Percentiles rank a stretch among this genome's conserved stretches.
Conservation (phyloP, 139 green algal species). For the Eudorina sp. region DNA sequence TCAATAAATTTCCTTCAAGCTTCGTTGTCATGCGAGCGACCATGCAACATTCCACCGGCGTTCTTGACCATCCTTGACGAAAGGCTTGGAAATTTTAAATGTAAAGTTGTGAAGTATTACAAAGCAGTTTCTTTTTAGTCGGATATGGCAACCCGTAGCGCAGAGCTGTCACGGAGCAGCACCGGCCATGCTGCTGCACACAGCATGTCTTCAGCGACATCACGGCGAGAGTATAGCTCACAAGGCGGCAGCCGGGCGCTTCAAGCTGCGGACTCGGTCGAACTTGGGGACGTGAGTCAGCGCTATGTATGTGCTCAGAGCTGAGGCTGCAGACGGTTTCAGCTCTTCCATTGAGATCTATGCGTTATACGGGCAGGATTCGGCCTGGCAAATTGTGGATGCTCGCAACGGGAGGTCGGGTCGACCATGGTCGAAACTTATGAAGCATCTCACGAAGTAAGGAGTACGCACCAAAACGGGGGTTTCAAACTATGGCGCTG, state of each 20-base stretch:
- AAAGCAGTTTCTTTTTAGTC: too few species aligned
- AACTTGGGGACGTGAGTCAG: background rate
- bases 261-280: background rate
- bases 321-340: too few species aligned
- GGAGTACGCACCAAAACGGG: too few species aligned
- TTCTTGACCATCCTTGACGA: too few species aligned
- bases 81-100: too few species aligned
- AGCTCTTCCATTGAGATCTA: background rate
- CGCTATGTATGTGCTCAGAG: background rate
- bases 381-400: constrained; percentile 12
- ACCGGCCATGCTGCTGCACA: background rate
- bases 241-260: background rate
- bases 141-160: background rate
- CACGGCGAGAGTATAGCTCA: background rate
- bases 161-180: constrained; percentile 1
- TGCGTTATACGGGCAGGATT: background rate
- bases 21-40: too few species aligned
- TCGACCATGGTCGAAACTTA: background rate
- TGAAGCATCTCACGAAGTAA: constrained; percentile 27
- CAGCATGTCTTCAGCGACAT: background rate
- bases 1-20: too few species aligned
- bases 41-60: too few species aligned
- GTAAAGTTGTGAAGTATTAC: too few species aligned
- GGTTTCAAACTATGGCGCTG: too few species aligned
- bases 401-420: background rate